Conservation (phyloP, 1,284 basidiomycete species). For the Hymenochaete sp. region DNA sequence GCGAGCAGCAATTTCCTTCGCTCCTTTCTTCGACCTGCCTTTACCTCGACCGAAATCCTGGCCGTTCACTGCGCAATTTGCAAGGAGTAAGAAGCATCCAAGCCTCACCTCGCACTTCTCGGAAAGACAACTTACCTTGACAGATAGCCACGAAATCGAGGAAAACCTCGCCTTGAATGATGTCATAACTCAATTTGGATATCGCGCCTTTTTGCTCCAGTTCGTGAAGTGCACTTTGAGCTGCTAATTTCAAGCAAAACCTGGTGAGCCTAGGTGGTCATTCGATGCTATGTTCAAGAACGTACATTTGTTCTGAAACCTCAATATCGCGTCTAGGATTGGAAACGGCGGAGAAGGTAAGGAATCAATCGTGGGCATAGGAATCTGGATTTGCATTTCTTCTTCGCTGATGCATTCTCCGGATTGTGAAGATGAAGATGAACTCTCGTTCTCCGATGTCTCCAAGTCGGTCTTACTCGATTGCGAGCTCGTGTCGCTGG, state of each 20-base stretch:
- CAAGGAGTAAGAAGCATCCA: not conserved
- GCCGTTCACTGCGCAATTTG: not conserved
- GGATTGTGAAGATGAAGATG: not conserved
- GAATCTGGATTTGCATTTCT: not conserved
- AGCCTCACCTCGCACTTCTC: not conserved
- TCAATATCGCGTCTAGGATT: not conserved
- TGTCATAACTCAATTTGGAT: not conserved
- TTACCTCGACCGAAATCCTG: not conserved
- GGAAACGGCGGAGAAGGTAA: not conserved
- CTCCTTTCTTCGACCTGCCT: not conserved
- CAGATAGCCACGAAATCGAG: not conserved
- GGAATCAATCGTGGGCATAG: not conserved
- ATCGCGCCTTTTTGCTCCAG: not conserved
- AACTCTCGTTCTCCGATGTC: not conserved
- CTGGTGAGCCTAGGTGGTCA: too few species aligned
- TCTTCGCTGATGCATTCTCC: not conserved
- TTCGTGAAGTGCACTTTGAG: not conserved
- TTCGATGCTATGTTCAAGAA: too few species aligned
- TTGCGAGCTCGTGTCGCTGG: not conserved
- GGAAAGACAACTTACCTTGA: not conserved
- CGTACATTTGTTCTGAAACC: not conserved
- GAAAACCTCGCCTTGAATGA: not conserved
- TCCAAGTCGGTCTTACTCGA: not conserved
- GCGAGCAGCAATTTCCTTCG: conserved; percentile 4
- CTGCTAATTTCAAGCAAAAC: too few species aligned